These are phyloP conservation scores for Boletus rufocinnamomeus DNA, from an alignment of 768 basidiomycete species.

Conservation along the genomic window DNA sequence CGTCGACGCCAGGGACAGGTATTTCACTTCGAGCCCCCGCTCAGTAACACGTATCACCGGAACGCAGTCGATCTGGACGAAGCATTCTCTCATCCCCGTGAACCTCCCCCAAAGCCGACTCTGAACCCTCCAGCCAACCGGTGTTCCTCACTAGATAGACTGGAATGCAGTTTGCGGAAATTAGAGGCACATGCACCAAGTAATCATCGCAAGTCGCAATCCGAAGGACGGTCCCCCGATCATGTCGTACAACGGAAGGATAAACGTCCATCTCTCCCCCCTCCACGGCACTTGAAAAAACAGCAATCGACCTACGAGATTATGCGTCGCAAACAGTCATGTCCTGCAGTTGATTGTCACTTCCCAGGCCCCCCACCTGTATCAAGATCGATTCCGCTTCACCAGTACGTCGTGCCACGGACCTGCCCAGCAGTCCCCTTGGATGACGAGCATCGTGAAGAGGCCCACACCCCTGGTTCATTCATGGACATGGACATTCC, in stretches of 20 bases:
- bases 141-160: constrained; percentile 34
- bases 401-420: not conserved
- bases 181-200: constrained; percentile 34
- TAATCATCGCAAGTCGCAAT: constrained; percentile 26
- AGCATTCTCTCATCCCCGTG: constrained; percentile 19
- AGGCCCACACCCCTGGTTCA: constrained; percentile 18
- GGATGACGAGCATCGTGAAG: constrained; percentile 1
- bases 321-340: not conserved
- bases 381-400: not conserved
- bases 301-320: constrained; percentile 13
- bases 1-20: constrained; percentile 31
- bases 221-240: constrained; percentile 11
- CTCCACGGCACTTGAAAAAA: constrained; percentile 17
- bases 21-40: constrained; percentile 19
- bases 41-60: not conserved
- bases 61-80: constrained; percentile 9
- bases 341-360: constrained; percentile 5
- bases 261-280: constrained; percentile 26
- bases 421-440: not conserved
- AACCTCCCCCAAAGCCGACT: constrained; percentile 27
- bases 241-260: constrained; percentile 2
- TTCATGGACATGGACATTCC: constrained; percentile 39
- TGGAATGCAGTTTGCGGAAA: constrained; percentile 37
- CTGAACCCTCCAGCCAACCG: constrained; percentile 16
- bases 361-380: constrained; percentile 11